phyloP scores from a whole-genome alignment of 495 filamentous ascomycete species.

The Ramalina intermedia region DNA sequence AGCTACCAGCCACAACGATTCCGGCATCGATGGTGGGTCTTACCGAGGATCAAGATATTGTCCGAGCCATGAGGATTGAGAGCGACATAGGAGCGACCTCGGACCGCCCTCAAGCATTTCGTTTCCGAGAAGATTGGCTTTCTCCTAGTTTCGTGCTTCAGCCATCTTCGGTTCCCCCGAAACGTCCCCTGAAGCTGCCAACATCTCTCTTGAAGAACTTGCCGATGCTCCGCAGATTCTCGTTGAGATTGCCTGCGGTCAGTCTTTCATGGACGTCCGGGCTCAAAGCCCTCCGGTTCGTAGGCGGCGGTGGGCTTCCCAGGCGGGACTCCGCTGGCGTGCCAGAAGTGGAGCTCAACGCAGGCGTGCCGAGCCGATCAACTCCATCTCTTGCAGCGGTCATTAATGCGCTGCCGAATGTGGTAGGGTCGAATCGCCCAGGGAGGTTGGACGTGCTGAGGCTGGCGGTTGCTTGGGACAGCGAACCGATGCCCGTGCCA shows the following conservation, averaged over 20 bases:
- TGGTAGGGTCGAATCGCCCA: slow-evolving; percentile 60
- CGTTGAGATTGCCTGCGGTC: slow-evolving; percentile 54
- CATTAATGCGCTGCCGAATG: slow-evolving; percentile 53
- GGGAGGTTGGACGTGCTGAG: slow-evolving; percentile 28
- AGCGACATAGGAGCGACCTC: too few species aligned
- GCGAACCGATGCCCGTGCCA: slow-evolving; percentile 22
- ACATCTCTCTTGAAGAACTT: slow-evolving; percentile 91
- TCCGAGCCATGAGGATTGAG: too few species aligned
- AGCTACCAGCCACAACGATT: too few species aligned
- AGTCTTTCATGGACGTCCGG: slow-evolving; percentile 21
- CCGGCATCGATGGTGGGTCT: too few species aligned
- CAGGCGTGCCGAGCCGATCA: slow-evolving; percentile 63
- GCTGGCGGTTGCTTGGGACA: slow-evolving; percentile 25
- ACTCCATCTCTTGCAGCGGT: slow-evolving; percentile 85
- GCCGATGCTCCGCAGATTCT: slow-evolving; percentile 86
- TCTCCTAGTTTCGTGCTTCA: slow-evolving; percentile 19
- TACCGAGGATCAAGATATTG: too few species aligned
- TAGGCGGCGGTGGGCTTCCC: slow-evolving; percentile 13
- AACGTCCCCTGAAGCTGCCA: slow-evolving; percentile 64
- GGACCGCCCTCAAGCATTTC: too few species aligned
- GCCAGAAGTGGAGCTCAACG: slow-evolving; percentile 19
- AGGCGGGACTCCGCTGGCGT: slow-evolving; percentile 11
- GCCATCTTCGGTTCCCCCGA: slow-evolving; percentile 45
- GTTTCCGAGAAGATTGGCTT: too few species aligned
- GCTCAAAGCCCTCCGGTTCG: slow-evolving; percentile 13